Percentiles rank a stretch among this genome's conserved stretches.
Evolutionary conservation across 176 grass and related monocot species (phyloP).

Genomic region (Carex kokanica): DNA sequence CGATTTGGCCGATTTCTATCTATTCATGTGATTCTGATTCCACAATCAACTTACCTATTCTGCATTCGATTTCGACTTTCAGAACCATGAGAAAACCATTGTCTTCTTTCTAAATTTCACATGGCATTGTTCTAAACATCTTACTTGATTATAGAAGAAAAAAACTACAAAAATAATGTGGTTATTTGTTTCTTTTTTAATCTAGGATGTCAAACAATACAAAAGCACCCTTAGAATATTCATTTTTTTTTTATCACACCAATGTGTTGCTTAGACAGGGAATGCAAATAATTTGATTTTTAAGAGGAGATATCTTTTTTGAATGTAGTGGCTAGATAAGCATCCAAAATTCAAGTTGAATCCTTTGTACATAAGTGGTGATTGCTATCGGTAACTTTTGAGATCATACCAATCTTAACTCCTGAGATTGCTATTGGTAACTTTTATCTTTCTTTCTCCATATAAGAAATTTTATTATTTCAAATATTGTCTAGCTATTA

Average conservation of each 20-base stretch:
- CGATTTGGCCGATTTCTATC: too few species aligned
- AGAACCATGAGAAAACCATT: background rate
- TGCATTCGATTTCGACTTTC: too few species aligned
- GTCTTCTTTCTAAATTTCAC: background rate
- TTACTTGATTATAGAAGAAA: background rate
- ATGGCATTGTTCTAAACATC: too few species aligned
- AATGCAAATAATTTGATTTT: background rate
- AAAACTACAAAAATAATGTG: background rate
- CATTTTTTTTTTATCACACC: background rate
- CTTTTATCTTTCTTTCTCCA: background rate
- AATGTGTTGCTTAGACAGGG: background rate
- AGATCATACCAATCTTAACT: slow-evolving; percentile 47
- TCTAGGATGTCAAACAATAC: too few species aligned
- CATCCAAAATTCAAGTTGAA: slow-evolving; percentile 56
- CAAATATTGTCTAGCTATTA: background rate
- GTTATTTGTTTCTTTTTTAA: background rate
- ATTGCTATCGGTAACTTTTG: too few species aligned
- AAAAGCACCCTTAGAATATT: background rate
- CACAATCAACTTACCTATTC: too few species aligned
- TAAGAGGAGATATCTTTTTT: background rate
- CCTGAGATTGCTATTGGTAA: slow-evolving; percentile 41
- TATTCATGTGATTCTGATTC: too few species aligned
- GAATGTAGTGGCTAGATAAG: slow-evolving; percentile 43
- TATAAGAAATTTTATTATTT: background rate
- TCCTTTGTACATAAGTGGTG: slow-evolving; percentile 71